Evolutionary conservation across 768 basidiomycete species (phyloP).

Genomic region (Gyrodon lividus): DNA sequence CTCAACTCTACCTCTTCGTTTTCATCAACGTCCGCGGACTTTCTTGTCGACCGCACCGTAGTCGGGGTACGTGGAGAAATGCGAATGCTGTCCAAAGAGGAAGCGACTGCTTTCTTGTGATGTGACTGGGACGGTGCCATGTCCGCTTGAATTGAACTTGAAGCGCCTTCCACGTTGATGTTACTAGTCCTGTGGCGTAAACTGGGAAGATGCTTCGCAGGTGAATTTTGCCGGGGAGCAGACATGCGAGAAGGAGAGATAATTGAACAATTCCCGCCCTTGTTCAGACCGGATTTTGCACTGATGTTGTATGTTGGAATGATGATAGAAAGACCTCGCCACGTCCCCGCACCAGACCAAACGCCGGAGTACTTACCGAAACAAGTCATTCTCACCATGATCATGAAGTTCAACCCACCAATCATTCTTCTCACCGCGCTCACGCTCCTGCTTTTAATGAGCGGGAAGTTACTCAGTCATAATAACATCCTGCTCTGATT

Average conservation of each 20-base stretch:
- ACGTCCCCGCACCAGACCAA: background rate
- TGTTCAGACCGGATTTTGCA: conserved; percentile 9
- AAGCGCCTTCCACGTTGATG: conserved; percentile 41
- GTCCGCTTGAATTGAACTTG: conserved; percentile 13
- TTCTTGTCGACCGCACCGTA: conserved; percentile 36
- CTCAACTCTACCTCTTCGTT: conserved; percentile 63
- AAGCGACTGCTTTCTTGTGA: conserved; percentile 52
- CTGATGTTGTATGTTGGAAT: background rate
- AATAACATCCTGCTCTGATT: too few relatives aligned
- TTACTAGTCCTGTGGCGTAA: conserved; percentile 30
- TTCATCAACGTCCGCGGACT: conserved; percentile 23
- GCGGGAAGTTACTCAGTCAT: too few relatives aligned
- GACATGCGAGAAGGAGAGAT: conserved; percentile 24
- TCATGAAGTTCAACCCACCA: too few relatives aligned
- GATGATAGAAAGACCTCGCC: background rate
- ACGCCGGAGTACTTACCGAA: background rate
- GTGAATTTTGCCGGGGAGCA: conserved; percentile 20
- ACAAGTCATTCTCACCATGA: background rate
- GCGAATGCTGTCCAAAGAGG: conserved; percentile 58
- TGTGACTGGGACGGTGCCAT: conserved; percentile 27
- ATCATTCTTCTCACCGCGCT: too few relatives aligned
- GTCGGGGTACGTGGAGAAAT: conserved; percentile 53
- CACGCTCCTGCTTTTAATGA: too few relatives aligned
- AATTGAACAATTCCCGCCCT: background rate
- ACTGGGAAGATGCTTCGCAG: conserved; percentile 26